Percentiles rank a stretch among this genome's conserved stretches.
Evolutionary conservation across 768 basidiomycete genomes (phyloP).

Genomic region (Boletus rubropictus): DNA sequence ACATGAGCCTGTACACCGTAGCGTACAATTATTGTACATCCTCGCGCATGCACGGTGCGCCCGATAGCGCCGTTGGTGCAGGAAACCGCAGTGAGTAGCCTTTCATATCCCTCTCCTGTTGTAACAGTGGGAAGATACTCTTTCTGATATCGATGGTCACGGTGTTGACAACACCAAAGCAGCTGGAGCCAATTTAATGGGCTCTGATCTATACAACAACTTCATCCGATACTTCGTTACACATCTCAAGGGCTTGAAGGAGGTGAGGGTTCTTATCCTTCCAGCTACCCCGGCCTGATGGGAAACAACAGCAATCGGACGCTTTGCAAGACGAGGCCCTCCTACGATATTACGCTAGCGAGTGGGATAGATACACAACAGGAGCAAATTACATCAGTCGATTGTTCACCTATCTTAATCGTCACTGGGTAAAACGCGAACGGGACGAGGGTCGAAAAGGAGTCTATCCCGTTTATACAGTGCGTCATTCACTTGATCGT

Average conservation of each 20-base stretch:
- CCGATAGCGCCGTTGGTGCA: constrained; percentile 30
- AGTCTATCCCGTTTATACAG: constrained; percentile 94
- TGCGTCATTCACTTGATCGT: constrained; percentile 34
- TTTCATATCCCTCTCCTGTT: constrained; percentile 4
- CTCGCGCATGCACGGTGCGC: constrained; percentile 62
- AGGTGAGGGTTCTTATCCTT: constrained; percentile 42
- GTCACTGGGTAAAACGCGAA: constrained; percentile 98
- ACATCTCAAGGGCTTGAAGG: constrained; percentile 65
- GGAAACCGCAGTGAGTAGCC: constrained; percentile 52
- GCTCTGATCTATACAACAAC: constrained; percentile 94
- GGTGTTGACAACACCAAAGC: constrained; percentile 17
- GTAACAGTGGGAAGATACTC: constrained; percentile 21
- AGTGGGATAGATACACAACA: constrained; percentile 96
- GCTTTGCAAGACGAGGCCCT: constrained; percentile 80
- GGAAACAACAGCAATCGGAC: constrained; percentile 58
- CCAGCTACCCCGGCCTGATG: constrained; percentile 12
- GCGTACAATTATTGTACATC: constrained; percentile 98
- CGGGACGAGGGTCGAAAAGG: constrained; percentile 94
- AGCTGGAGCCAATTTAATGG: constrained; percentile 95
- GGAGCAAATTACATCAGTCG: constrained; percentile 97
- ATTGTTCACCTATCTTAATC: constrained; percentile 95
- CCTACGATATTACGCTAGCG: constrained; percentile 81
- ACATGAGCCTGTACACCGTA: constrained; percentile 85
- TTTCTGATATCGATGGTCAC: constrained; percentile 17
- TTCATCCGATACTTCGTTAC: constrained; percentile 84